phyloP scores from a whole-genome alignment of 306 rosid genomes.

The Trifolium pratense region DNA sequence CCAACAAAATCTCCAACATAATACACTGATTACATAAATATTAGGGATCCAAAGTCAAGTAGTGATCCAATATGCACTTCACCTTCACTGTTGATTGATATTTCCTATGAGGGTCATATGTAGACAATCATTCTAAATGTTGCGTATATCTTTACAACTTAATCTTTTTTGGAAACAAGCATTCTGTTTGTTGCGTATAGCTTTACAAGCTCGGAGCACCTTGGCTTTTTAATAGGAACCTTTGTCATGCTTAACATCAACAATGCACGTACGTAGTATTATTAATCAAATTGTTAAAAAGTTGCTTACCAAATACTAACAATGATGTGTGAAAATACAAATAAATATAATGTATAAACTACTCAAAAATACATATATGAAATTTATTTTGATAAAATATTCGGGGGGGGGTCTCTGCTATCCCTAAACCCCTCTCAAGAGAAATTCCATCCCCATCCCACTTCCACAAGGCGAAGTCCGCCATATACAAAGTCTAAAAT shows the following conservation, averaged over 20 bases:
- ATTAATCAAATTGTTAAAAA: background rate
- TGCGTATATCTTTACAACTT: conserved; percentile 10
- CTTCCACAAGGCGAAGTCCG: no score
- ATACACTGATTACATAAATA: background rate
- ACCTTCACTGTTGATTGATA: conserved; percentile 27
- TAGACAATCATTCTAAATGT: conserved; percentile 20
- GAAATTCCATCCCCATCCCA: no score
- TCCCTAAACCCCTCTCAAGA: no score
- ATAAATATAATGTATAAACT: no score
- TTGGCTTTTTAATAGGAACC: conserved; percentile 31
- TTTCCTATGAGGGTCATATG: background rate
- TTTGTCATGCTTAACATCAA: conserved; percentile 26
- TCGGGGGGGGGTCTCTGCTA: no score
- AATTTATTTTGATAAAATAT: no score
- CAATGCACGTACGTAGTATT: conserved; percentile 16
- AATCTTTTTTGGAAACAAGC: conserved; percentile 32
- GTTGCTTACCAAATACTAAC: background rate
- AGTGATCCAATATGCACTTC: conserved; percentile 47
- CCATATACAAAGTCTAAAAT: no score
- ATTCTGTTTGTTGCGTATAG: conserved; percentile 8
- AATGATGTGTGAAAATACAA: no score
- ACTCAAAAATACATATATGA: no score
- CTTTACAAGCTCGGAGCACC: conserved; percentile 30
- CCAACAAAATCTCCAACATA: no score
- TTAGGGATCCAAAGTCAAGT: conserved; percentile 46